Conservation (phyloP, 176 grass and related monocot species). For the Melocanna baccifera region DNA sequence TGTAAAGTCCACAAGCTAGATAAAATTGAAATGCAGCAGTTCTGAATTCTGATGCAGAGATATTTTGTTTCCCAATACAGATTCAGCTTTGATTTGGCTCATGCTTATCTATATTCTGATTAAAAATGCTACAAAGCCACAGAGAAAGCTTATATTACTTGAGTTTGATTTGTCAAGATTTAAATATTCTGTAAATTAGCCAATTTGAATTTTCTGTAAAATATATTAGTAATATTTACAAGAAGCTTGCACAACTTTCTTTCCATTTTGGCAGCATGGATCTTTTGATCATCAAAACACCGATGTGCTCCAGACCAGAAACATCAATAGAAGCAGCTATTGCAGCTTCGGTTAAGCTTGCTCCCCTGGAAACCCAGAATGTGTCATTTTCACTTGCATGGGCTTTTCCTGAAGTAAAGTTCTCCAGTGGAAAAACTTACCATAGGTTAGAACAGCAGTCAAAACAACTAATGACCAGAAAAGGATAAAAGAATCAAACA, state of each 20-base stretch:
- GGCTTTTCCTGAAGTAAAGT: constrained; percentile 98
- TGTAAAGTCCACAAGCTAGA: background rate
- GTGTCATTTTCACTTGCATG: constrained; percentile 96
- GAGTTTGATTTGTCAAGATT: background rate
- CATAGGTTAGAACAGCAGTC: constrained; percentile 54
- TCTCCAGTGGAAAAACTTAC: constrained; percentile 87
- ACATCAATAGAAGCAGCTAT: constrained; percentile 90
- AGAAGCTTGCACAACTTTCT: background rate
- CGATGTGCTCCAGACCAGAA: constrained; percentile 53
- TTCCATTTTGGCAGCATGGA: constrained; percentile 63
- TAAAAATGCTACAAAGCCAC: background rate
- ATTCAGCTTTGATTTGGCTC: background rate
- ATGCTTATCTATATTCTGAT: background rate
- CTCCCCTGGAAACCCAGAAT: constrained; percentile 50
- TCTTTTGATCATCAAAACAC: constrained; percentile 68
- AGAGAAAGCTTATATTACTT: background rate
- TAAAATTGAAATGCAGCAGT: background rate
- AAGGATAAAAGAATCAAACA: constrained; percentile 13
- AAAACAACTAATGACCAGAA: background rate
- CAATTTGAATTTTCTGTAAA: background rate
- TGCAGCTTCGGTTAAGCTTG: constrained; percentile 69
- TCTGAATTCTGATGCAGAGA: background rate
- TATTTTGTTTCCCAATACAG: background rate
- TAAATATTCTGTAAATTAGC: constrained; percentile 1
- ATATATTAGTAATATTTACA: background rate